Percentiles rank a stretch among this genome's conserved stretches.
These are phyloP conservation scores for Annulohypoxylon bovei DNA, from an alignment of 495 filamentous ascomycete species.

Conservation along the genomic window DNA sequence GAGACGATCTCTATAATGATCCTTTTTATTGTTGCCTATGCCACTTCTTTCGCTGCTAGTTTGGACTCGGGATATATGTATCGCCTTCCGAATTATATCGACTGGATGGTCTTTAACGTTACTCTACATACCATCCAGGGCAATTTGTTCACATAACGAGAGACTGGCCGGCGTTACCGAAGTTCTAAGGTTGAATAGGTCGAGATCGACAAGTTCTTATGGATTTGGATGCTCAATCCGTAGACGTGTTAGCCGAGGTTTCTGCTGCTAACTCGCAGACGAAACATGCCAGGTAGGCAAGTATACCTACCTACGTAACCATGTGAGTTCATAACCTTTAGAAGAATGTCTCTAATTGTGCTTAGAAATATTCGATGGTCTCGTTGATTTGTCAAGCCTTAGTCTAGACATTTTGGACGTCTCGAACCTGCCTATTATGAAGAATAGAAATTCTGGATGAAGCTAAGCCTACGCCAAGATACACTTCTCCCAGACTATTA, in stretches of 20 bases:
- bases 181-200: background rate
- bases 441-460: background rate
- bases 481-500: background rate
- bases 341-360: background rate
- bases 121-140: too few relatives aligned
- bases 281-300: background rate
- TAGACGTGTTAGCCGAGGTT: background rate
- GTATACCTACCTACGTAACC: background rate
- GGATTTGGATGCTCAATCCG: background rate
- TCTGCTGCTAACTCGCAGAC: background rate
- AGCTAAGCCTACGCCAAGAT: background rate
- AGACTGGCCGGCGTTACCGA: background rate
- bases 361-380: background rate
- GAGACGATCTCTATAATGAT: constrained; percentile 9
- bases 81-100: background rate
- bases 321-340: background rate
- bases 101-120: background rate
- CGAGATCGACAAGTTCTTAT: background rate
- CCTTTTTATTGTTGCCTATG: background rate
- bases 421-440: background rate
- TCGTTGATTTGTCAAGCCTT: background rate
- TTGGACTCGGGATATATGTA: background rate
- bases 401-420: background rate
- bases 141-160: too few relatives aligned
- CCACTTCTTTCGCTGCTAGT: background rate